phyloP scores from a whole-genome alignment of 2,329 filamentous ascomycete genomes.

The Cordyceps javanica region DNA sequence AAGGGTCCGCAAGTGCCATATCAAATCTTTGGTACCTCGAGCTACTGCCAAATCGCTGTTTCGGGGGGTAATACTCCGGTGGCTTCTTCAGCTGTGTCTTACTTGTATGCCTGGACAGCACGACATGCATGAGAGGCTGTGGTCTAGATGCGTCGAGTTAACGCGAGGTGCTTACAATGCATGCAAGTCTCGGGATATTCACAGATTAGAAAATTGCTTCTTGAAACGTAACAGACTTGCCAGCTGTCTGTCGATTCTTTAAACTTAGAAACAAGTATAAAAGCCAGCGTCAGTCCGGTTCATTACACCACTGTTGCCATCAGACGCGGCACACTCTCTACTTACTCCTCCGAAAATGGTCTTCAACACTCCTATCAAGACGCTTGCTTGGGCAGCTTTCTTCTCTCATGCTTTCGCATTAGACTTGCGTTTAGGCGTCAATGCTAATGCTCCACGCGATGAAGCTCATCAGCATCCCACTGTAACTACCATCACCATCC shows the following conservation, averaged over 20 bases:
- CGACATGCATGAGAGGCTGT: slow-evolving; percentile 6
- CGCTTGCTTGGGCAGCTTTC: neutral
- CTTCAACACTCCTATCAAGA: neutral
- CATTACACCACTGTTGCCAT: no score
- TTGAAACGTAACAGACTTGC: neutral
- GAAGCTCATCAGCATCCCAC: neutral
- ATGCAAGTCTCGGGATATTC: neutral
- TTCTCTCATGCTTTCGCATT: neutral
- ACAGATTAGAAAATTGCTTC: neutral
- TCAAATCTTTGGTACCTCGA: no score
- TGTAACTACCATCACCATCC: slow-evolving; percentile 2
- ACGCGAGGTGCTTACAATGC: neutral
- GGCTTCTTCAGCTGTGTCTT: slow-evolving; percentile 2
- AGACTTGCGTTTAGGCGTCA: neutral
- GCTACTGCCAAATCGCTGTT: neutral
- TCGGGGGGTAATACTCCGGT: neutral
- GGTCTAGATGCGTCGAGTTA: neutral
- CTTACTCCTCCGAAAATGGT: neutral
- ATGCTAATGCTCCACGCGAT: neutral
- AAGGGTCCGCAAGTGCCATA: no score
- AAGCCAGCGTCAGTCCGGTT: neutral
- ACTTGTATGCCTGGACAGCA: neutral
- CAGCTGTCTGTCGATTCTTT: neutral
- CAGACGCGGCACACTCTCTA: neutral
- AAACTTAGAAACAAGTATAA: neutral